Conservation (phyloP, 345 rosid genomes). For the Abelmoschus esculentus region DNA sequence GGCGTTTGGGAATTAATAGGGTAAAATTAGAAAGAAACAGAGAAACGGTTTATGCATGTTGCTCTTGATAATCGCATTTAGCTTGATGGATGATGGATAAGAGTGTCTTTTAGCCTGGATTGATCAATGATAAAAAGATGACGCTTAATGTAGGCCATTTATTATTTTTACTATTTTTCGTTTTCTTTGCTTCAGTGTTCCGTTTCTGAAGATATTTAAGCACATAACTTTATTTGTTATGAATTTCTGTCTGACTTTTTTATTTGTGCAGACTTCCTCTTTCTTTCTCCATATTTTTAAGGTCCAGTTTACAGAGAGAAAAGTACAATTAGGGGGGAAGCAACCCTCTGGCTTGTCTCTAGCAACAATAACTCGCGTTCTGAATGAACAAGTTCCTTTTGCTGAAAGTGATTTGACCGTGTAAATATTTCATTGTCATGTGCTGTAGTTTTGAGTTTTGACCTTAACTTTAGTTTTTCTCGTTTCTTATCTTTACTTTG, state of each 20-base stretch:
- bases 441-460: background rate
- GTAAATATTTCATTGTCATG: constrained; percentile 39
- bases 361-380: constrained; percentile 59
- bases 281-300: constrained; percentile 81
- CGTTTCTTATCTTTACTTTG: constrained; percentile 12
- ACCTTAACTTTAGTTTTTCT: constrained; percentile 1
- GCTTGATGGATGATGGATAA: background rate
- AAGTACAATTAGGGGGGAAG: constrained; percentile 61
- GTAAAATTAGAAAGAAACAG: background rate
- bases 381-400: constrained; percentile 85
- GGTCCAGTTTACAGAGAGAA: constrained; percentile 66
- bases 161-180: no score
- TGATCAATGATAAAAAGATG: no score
- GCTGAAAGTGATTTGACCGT: constrained; percentile 52
- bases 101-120: no score
- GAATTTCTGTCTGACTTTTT: background rate
- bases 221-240: background rate
- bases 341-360: constrained; percentile 61
- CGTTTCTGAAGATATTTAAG: background rate
- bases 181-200: no score
- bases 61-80: background rate
- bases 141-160: no score
- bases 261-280: constrained; percentile 68
- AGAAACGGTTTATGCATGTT: background rate
- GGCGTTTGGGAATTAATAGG: no score